A percentile compares a stretch with the other conserved stretches of the same genome.
Evolutionary conservation across 257 asterid genomes (phyloP).

Genomic region (Buddleja alternifolia): DNA sequence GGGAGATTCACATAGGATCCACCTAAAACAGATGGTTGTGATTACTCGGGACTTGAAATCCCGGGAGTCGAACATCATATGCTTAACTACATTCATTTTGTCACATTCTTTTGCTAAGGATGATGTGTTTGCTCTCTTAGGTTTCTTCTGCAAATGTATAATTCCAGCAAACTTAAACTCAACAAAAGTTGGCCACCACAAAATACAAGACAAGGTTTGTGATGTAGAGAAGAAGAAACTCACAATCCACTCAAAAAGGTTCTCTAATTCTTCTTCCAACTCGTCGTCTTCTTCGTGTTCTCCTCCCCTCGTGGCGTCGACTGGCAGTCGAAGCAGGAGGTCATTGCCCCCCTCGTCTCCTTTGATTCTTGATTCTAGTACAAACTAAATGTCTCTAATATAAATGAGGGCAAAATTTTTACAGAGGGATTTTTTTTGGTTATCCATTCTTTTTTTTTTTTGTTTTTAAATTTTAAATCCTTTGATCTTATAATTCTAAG

Average conservation of each 20-base stretch:
- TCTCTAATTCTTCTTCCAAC: constrained; percentile 35
- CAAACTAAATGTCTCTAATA: constrained; percentile 29
- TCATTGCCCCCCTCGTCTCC: constrained; percentile 41
- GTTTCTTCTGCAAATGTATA: constrained; percentile 68
- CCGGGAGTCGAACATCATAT: background rate
- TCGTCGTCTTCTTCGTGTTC: constrained; percentile 44
- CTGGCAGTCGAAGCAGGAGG: constrained; percentile 32
- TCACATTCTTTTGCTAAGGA: background rate
- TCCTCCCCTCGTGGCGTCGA: constrained; percentile 25
- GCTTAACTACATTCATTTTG: background rate
- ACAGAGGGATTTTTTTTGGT: background rate
- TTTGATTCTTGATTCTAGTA: constrained; percentile 31
- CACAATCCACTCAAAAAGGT: constrained; percentile 45
- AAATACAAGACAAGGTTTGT: constrained; percentile 51
- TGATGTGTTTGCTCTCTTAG: constrained; percentile 30
- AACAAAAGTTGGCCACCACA: constrained; percentile 54
- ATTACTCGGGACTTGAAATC: no score
- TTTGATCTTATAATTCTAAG: constrained; percentile 24
- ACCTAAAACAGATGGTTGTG: no score
- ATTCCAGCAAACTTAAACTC: constrained; percentile 70
- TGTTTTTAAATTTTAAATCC: background rate
- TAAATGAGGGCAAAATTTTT: constrained; percentile 9
- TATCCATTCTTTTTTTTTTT: background rate
- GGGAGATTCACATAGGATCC: no score
- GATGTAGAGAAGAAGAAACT: constrained; percentile 59